phyloP scores from a whole-genome alignment of 345 rosid genomes.

The Syzygium grande region DNA sequence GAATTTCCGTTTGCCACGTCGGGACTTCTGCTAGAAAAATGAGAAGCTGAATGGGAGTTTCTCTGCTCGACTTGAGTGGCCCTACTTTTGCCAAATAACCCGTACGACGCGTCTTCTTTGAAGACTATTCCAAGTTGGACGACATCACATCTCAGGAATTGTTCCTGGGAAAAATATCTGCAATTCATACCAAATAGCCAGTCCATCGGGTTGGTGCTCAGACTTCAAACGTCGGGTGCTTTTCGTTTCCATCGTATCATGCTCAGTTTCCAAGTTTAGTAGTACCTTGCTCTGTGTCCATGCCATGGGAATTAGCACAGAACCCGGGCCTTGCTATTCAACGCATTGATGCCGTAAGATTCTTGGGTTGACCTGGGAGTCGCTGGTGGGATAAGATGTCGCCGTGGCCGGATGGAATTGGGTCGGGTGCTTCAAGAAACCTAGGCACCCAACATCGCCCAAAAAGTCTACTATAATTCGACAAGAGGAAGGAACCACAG shows the following conservation, averaged over 20 bases:
- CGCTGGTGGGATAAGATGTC: background rate
- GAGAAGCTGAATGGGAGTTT: background rate
- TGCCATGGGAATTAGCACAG: background rate
- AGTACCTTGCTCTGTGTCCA: no score
- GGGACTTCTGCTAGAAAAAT: background rate
- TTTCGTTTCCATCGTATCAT: background rate
- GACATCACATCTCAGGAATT: background rate
- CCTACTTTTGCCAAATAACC: background rate
- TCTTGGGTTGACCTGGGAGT: background rate
- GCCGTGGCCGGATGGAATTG: background rate
- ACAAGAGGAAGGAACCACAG: background rate
- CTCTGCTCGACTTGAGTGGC: background rate
- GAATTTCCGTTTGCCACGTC: background rate
- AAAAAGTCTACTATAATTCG: background rate
- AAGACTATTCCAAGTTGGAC: background rate
- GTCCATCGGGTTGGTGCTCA: background rate
- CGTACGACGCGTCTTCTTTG: background rate
- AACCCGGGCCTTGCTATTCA: background rate
- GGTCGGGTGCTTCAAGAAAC: background rate
- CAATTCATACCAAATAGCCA: background rate
- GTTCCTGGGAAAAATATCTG: background rate
- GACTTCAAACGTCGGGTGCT: background rate
- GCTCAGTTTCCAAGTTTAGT: no score
- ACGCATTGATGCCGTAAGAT: background rate
- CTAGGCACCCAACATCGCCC: background rate